These are phyloP conservation scores for Phytophthora cajani DNA, from an alignment of 352 stramenopile species.

Conservation along the genomic window DNA sequence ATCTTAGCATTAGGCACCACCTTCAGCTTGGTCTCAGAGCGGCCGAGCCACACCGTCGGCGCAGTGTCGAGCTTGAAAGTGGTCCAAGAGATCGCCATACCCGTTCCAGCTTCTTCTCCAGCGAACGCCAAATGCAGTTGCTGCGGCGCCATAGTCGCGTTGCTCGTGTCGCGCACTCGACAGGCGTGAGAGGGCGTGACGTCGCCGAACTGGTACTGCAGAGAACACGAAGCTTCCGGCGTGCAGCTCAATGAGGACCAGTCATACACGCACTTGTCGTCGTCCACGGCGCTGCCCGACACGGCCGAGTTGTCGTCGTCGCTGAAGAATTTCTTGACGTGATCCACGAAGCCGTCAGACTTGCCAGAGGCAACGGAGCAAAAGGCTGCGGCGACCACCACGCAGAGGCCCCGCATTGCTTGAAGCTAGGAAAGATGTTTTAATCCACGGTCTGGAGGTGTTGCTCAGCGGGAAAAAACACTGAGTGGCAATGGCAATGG, in stretches of 20 bases:
- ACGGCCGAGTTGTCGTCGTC: conserved; percentile 13
- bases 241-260: conserved; percentile 36
- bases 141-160: conserved; percentile 41
- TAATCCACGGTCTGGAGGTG: too few relatives aligned
- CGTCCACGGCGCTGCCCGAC: conserved; percentile 45
- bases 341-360: neutral
- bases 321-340: conserved; percentile 19
- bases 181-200: conserved; percentile 54
- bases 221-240: conserved; percentile 36
- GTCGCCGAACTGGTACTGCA: conserved; percentile 56
- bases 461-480: too few relatives aligned
- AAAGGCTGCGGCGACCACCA: too few relatives aligned
- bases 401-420: too few relatives aligned
- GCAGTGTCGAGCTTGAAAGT: conserved; percentile 31
- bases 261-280: conserved; percentile 46
- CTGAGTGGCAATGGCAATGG: too few relatives aligned
- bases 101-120: conserved; percentile 35
- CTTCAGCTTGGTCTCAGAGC: conserved; percentile 5
- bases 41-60: conserved; percentile 40
- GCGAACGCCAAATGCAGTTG: conserved; percentile 59
- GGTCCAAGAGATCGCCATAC: conserved; percentile 48
- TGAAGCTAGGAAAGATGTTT: too few relatives aligned
- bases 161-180: conserved; percentile 33
- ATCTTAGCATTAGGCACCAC: conserved; percentile 16
- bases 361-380: neutral